Percentiles rank a stretch among this genome's conserved stretches.
Evolutionary conservation across 768 basidiomycete species (phyloP).

Genomic region (Mycena sanguinolenta): DNA sequence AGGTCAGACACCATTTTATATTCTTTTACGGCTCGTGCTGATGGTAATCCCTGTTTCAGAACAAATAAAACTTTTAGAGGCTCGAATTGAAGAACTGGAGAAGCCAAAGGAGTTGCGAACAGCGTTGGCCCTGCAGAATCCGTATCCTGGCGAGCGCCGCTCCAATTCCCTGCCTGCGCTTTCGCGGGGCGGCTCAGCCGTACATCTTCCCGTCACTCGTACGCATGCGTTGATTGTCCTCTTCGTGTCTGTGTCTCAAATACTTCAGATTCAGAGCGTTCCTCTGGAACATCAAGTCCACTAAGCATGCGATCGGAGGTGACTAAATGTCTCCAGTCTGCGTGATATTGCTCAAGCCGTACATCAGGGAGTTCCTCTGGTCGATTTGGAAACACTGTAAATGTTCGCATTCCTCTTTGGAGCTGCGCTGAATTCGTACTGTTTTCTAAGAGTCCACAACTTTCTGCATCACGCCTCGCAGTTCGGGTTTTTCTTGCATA

Average conservation of each 20-base stretch:
- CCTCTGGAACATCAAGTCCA: slow-evolving; percentile 10
- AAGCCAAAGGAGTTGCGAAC: slow-evolving; percentile 40
- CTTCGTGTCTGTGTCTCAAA: background rate
- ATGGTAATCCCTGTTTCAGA: slow-evolving; percentile 42
- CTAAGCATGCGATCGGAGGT: slow-evolving; percentile 10
- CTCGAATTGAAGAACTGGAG: slow-evolving; percentile 53
- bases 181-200: slow-evolving; percentile 18
- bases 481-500: slow-evolving; percentile 63
- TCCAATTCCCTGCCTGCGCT: slow-evolving; percentile 28
- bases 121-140: slow-evolving; percentile 40
- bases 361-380: slow-evolving; percentile 16
- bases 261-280: slow-evolving; percentile 14
- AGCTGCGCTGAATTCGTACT: background rate
- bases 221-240: background rate
- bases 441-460: slow-evolving; percentile 23
- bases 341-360: background rate
- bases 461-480: slow-evolving; percentile 44
- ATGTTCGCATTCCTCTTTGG: background rate
- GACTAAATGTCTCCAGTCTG: background rate
- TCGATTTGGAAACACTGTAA: slow-evolving; percentile 31
- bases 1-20: slow-evolving; percentile 1
- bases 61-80: slow-evolving; percentile 52
- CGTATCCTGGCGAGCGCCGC: slow-evolving; percentile 37
- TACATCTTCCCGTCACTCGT: slow-evolving; percentile 24
- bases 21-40: background rate